Percentiles rank a stretch among this genome's conserved stretches.
These are phyloP conservation scores for Conringia planisiliqua DNA, from an alignment of 345 rosid species.

Conservation along the genomic window DNA sequence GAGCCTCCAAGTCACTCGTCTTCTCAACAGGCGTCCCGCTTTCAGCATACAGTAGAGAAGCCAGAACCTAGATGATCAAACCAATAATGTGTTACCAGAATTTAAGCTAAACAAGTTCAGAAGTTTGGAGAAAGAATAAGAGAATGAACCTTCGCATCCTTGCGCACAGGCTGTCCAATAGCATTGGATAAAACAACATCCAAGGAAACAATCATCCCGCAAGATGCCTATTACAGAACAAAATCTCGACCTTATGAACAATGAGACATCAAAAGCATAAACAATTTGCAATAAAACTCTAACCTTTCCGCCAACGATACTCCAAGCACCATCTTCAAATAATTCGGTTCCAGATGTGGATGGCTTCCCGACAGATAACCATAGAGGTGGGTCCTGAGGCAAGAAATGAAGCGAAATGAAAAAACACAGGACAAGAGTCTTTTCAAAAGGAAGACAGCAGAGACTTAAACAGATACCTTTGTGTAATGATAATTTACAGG, in stretches of 20 bases:
- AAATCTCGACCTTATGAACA: neutral
- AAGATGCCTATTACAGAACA: constrained; percentile 52
- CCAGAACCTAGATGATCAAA: constrained; percentile 48
- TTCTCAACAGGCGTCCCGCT: constrained; percentile 63
- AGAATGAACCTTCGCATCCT: constrained; percentile 63
- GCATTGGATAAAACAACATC: constrained; percentile 71
- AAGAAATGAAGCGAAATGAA: constrained; percentile 13
- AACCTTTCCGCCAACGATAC: constrained; percentile 81
- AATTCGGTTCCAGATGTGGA: constrained; percentile 60
- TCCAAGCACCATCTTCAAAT: constrained; percentile 70
- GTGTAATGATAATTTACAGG: constrained; percentile 43
- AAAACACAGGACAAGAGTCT: neutral
- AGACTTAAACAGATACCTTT: constrained; percentile 36
- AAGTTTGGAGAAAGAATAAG: constrained; percentile 13
- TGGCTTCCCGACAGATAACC: constrained; percentile 53
- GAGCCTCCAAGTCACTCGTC: constrained; percentile 61
- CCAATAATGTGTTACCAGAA: neutral
- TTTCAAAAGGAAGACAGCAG: neutral
- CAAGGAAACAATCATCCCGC: constrained; percentile 68
- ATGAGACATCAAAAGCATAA: neutral
- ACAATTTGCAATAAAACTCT: constrained; percentile 18
- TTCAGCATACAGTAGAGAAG: constrained; percentile 75
- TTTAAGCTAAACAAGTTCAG: neutral
- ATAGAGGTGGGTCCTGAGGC: constrained; percentile 65
- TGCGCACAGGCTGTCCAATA: constrained; percentile 48